These are phyloP conservation scores for Aspergillus sclerotioniger DNA, from an alignment of 495 filamentous ascomycete genomes.

Conservation along the genomic window DNA sequence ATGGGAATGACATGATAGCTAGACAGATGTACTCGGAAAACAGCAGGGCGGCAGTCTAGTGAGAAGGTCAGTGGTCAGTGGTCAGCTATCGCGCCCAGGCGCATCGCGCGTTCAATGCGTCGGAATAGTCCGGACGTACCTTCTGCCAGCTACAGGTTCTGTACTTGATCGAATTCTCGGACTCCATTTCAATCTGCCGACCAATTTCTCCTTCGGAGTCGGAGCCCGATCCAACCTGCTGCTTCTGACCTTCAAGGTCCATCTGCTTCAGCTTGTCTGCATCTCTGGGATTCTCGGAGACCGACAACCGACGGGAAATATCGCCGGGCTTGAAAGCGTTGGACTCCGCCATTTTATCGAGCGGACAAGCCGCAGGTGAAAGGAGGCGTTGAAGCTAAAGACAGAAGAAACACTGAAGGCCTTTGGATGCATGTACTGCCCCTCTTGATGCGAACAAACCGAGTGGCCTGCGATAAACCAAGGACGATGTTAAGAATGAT, in stretches of 20 bases:
- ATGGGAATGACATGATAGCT: conserved; percentile 93
- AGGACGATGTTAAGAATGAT: not conserved
- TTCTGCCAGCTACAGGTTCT: conserved; percentile 89
- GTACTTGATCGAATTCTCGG: conserved; percentile 79
- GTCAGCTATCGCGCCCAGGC: conserved; percentile 5
- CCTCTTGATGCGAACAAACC: conserved; percentile 2
- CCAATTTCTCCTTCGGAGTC: conserved; percentile 50
- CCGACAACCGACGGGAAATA: conserved; percentile 22
- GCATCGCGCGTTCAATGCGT: not conserved
- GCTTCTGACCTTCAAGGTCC: conserved; percentile 35
- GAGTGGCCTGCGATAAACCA: not conserved
- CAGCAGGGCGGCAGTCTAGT: conserved; percentile 75
- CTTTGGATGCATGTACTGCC: conserved; percentile 41
- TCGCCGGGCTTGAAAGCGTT: conserved; percentile 22
- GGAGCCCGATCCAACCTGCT: conserved; percentile 25
- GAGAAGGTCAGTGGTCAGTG: not conserved
- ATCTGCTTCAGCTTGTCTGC: conserved; percentile 27
- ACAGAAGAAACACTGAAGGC: conserved; percentile 22
- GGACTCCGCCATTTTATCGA: conserved; percentile 43
- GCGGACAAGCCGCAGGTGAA: conserved; percentile 40
- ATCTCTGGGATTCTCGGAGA: conserved; percentile 25
- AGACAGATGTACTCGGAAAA: conserved; percentile 93
- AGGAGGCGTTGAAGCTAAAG: conserved; percentile 32
- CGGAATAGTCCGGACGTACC: conserved; percentile 38
- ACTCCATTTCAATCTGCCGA: conserved; percentile 75